These are phyloP conservation scores for Monilinia polystroma DNA, from an alignment of 2,329 filamentous ascomycete species.

Conservation along the genomic window DNA sequence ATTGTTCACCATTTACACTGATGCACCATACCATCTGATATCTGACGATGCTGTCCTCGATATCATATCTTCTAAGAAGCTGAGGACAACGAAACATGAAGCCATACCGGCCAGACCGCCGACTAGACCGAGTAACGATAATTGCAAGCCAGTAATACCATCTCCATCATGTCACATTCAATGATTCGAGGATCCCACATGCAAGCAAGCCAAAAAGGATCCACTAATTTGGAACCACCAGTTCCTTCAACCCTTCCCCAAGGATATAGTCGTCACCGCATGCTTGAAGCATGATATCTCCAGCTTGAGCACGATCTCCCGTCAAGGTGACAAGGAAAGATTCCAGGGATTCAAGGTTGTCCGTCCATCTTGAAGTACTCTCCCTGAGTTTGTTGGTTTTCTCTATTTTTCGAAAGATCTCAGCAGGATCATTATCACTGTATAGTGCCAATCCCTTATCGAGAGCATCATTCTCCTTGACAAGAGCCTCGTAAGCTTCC, in stretches of 20 bases:
- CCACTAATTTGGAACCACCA: slow-evolving; percentile 26
- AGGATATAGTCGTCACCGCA: slow-evolving; percentile 51
- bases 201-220: slow-evolving; percentile 20
- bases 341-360: slow-evolving; percentile 39
- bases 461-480: slow-evolving; percentile 36
- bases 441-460: slow-evolving; percentile 40
- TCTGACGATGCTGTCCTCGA: slow-evolving; percentile 16
- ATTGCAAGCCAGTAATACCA: slow-evolving; percentile 13
- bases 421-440: slow-evolving; percentile 38
- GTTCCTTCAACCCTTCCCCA: slow-evolving; percentile 47
- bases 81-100: slow-evolving; percentile 12
- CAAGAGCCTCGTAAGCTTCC: slow-evolving; percentile 33
- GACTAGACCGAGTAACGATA: slow-evolving; percentile 15
- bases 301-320: slow-evolving; percentile 42
- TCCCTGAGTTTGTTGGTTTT: slow-evolving; percentile 37
- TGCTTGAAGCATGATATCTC: slow-evolving; percentile 40
- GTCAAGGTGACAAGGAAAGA: slow-evolving; percentile 33
- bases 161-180: neutral
- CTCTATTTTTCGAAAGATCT: slow-evolving; percentile 35
- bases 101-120: slow-evolving; percentile 16
- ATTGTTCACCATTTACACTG: neutral
- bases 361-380: slow-evolving; percentile 38
- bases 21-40: neutral
- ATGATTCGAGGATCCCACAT: slow-evolving; percentile 8
- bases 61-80: slow-evolving; percentile 6